Base-by-base conservation (phyloP, 78 protist genomes). In the Chrysochromulina parva region DNA sequence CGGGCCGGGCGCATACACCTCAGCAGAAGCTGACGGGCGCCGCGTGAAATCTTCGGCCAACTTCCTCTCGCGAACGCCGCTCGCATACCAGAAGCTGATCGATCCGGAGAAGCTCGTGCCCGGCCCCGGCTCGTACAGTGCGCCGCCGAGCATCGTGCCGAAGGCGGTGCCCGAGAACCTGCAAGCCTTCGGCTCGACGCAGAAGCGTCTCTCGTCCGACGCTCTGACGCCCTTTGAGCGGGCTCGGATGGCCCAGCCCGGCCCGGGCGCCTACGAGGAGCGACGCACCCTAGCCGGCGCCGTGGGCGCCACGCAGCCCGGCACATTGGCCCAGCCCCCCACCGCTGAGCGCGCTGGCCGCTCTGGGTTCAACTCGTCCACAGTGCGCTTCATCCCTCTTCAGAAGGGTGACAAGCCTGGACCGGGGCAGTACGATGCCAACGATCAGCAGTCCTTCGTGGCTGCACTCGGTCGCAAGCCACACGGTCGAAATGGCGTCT, bases 401-500 rank as follows among this genome's bases (percentile, higher is more conserved):
- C 16, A 24, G 53, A 71, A 71, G 80, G 53, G 3, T 4, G n/a
- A 16, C 80, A 52, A 71, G 80, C 85, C 85, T 3, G 85, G 85
- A 13, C 85, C 85, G 58, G 85, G 85, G 59, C 59, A 55, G 0
- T 76, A 76, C 80, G 80, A 71, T 52, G 52, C 6, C n/a, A 5
- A 28, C 80, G 80, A 71, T 52, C 80, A 71, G 80, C 52, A 38
- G 16, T 13, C 13, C 20, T 38, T 71, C 80, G 10, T 71, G 11
- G 52, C 17, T 11, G 55, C 5, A 14, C 16, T 71, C 52, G 13
- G 28, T 3, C 38, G 52, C 52, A 24, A 38, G 80, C 20, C 80
- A 13, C 80, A 71, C 80, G 80, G 80, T 19, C 80, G 80, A 38
- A 24, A 71, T 52, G 80, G 80, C 80, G 80, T 16, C 80, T 71